Evolutionary conservation across 2,329 filamentous ascomycete species (phyloP).

Genomic region (Zymoseptoria pseudotritici): DNA sequence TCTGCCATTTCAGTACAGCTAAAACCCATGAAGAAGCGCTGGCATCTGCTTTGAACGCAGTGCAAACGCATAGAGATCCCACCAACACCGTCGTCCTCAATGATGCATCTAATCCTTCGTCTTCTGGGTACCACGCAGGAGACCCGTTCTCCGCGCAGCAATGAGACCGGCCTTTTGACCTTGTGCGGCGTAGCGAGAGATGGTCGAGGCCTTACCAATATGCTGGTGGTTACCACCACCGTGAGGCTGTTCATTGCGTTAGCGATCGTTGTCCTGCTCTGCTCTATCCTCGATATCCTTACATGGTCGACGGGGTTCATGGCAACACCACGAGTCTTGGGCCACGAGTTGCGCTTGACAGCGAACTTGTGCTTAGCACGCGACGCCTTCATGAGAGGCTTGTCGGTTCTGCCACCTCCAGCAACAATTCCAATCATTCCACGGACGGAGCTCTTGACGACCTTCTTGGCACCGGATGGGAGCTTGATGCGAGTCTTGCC

Average conservation of each 20-base stretch:
- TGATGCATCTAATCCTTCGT: slow-evolving; percentile 65
- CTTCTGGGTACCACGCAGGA: slow-evolving; percentile 99
- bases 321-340: slow-evolving; percentile 99
- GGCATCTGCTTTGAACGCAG: slow-evolving; percentile 15
- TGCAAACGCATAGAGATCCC: slow-evolving; percentile 22
- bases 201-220: slow-evolving; percentile 99
- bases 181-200: slow-evolving; percentile 92
- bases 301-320: slow-evolving; percentile 99
- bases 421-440: slow-evolving; percentile 99
- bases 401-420: slow-evolving; percentile 98
- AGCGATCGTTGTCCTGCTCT: slow-evolving; percentile 24
- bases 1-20: slow-evolving; percentile 18
- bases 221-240: slow-evolving; percentile 97
- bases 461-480: slow-evolving; percentile 97
- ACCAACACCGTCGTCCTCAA: slow-evolving; percentile 24
- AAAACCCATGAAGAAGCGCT: slow-evolving; percentile 16
- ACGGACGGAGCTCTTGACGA: slow-evolving; percentile 82
- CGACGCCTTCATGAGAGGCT: slow-evolving; percentile 98
- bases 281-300: slow-evolving; percentile 26
- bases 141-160: slow-evolving; percentile 98
- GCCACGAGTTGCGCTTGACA: slow-evolving; percentile 99
- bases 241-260: slow-evolving; percentile 38
- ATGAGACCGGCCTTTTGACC: slow-evolving; percentile 99
- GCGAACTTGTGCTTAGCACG: slow-evolving; percentile 99
- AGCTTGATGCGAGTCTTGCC: slow-evolving; percentile 99